phyloP scores from a whole-genome alignment of 139 green algal species.

The Ettlia oleoabundans region DNA sequence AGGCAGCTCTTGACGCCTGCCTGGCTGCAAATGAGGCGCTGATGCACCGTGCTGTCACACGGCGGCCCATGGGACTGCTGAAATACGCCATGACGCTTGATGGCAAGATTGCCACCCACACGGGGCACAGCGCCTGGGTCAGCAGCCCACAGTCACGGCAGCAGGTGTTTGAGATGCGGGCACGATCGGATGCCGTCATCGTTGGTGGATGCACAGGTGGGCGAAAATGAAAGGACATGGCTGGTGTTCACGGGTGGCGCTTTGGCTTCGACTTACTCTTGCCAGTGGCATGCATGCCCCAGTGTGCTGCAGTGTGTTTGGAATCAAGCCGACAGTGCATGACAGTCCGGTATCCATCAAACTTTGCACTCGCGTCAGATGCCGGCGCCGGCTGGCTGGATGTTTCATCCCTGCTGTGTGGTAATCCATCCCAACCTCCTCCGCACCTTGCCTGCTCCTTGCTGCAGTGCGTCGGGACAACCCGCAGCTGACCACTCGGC shows the following conservation, averaged over 20 bases:
- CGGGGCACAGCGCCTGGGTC: conserved; percentile 97
- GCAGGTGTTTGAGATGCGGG: conserved; percentile 85
- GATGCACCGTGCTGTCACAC: conserved; percentile 82
- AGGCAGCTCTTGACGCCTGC: conserved; percentile 64
- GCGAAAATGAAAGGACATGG: too few species aligned
- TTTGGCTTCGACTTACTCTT: too few species aligned
- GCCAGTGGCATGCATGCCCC: too few species aligned
- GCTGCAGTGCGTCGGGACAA: conserved; percentile 87
- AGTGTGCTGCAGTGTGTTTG: too few species aligned
- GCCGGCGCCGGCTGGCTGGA: not conserved
- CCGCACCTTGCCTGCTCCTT: not conserved
- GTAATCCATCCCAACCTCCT: too few species aligned
- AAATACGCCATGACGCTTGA: conserved; percentile 99
- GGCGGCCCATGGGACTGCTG: conserved; percentile 79
- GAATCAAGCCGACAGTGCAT: too few species aligned
- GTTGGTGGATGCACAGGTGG: conserved; percentile 90
- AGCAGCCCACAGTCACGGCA: conserved; percentile 67
- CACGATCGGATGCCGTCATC: conserved; percentile 88
- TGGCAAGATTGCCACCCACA: conserved; percentile 94
- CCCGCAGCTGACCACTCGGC: conserved; percentile 92
- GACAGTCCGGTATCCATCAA: too few species aligned
- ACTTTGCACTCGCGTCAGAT: not conserved
- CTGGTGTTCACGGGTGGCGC: not conserved
- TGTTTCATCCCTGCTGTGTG: not conserved
- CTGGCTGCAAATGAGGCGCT: conserved; percentile 80